Evolutionary conservation across 2,329 filamentous ascomycete species (phyloP), one percentile per base, ranked within the genome.

Genomic region (Ceratocystis destructans): DNA sequence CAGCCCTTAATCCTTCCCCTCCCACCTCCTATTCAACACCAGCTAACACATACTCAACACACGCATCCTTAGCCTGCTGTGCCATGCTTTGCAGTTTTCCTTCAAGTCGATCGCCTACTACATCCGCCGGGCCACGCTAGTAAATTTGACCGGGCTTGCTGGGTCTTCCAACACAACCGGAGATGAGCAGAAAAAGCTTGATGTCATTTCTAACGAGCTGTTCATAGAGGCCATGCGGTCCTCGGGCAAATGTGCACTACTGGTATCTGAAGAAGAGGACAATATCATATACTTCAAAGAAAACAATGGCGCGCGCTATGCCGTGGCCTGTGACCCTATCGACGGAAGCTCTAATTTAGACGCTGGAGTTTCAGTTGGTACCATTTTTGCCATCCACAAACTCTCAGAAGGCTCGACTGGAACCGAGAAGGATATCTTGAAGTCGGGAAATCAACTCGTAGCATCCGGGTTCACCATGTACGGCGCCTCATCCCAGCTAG

Each of bases 101-200:
- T 99, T 99, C 87, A 99, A 99, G 82, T 96, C 90, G 71, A 99
- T 99, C 77, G 90, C 94, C 72, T 96, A 97, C 83, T 99, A 96
- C 82, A 99, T 99, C 77, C 92, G 93, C 73, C 88, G 94, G 76
- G 91, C 93, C 45, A 93, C 90, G 28, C 81, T 99, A 70, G 93
- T 97, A 79, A 96, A 96, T 81, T 85, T 99, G 69, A 95, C 90
- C 64, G 94, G 94, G 69, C 86, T 99, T 62, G 94, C 94, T 69
- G 94, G 94, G 68, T 94, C 93, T 68, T 90, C 91, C 71, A 99
- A 99, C 79, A 90, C 83, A 65, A 97, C 94, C 2, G 94, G 94
- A 70, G 94, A 99, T 77, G 94, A 97, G 76, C 94, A 99, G 77
- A 99, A 99, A 85, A 99, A 99, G 80, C 89, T 99, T 69, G 94